Conservation (phyloP, 805 yeast genomes). For the Suhomyces prunicola region DNA sequence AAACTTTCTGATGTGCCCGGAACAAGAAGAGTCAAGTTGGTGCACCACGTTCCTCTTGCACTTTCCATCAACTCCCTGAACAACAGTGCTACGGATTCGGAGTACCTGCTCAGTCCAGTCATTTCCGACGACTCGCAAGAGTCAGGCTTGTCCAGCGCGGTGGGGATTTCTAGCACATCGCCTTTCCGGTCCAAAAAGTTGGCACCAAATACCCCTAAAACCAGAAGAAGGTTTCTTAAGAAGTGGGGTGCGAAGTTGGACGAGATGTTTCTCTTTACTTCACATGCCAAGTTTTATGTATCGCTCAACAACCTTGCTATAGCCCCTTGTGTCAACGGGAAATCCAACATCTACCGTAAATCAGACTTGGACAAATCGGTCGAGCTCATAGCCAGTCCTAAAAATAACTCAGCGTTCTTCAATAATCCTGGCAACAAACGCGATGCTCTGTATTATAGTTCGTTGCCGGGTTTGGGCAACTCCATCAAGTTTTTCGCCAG, state of each 20-base stretch:
- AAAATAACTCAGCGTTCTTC: constrained; percentile 27
- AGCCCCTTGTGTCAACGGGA: constrained; percentile 92
- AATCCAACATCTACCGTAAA: constrained; percentile 72
- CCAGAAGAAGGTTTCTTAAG: constrained; percentile 14
- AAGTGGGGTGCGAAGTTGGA: constrained; percentile 65
- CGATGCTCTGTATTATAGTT: constrained; percentile 27
- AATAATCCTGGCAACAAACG: constrained; percentile 23
- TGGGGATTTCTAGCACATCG: neutral
- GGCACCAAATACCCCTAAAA: neutral
- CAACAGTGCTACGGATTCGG: constrained; percentile 20
- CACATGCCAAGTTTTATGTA: constrained; percentile 83
- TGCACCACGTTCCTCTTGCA: constrained; percentile 81
- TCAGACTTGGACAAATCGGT: constrained; percentile 64
- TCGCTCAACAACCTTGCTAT: constrained; percentile 68
- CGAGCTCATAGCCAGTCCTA: constrained; percentile 25
- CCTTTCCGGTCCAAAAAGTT: neutral
- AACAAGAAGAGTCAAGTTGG: constrained; percentile 50
- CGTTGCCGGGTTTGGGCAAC: constrained; percentile 33
- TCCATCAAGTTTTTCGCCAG: constrained; percentile 71
- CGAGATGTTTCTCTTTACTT: constrained; percentile 79
- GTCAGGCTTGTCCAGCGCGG: neutral
- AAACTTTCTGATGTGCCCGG: constrained; percentile 15
- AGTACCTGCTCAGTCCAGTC: constrained; percentile 17
- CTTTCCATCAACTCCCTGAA: constrained; percentile 26
- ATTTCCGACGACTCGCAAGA: constrained; percentile 1